A percentile compares a stretch with the other conserved stretches of the same genome.
phyloP scores from a whole-genome alignment of 1,139 yeast genomes.

The Lodderomyces margitis region DNA sequence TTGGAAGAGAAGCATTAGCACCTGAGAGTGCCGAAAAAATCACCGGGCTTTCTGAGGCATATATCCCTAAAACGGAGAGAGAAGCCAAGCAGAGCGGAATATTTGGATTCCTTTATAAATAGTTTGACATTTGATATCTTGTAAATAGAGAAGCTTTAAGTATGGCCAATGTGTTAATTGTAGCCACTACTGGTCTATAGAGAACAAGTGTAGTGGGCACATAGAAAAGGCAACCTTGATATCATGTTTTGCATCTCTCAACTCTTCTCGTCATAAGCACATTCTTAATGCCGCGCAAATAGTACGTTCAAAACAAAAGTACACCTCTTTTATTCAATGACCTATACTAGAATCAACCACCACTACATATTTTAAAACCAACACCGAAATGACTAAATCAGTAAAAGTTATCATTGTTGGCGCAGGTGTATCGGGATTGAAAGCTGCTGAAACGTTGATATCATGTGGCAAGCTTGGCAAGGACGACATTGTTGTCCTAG shows the following conservation, averaged over 20 bases:
- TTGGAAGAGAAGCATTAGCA: conserved; percentile 87
- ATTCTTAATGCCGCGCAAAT: too few relatives aligned
- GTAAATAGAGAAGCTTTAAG: conserved; percentile 1
- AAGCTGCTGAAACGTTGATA: conserved; percentile 65
- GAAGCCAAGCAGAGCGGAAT: conserved; percentile 56
- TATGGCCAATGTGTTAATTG: conserved; percentile 5
- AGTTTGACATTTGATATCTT: background rate
- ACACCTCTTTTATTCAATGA: too few relatives aligned
- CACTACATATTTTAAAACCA: too few relatives aligned
- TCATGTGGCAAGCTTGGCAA: conserved; percentile 28
- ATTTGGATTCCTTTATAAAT: conserved; percentile 53
- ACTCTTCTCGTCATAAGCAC: too few relatives aligned
- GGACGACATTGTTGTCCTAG: conserved; percentile 40
- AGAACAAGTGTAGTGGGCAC: too few relatives aligned
- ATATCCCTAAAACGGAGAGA: conserved; percentile 65
- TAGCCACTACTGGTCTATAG: too few relatives aligned
- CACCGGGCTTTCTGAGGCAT: conserved; percentile 71
- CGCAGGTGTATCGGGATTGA: conserved; percentile 80
- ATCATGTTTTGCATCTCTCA: too few relatives aligned
- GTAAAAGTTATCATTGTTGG: conserved; percentile 50
- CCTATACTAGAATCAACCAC: too few relatives aligned
- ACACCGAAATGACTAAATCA: conserved; percentile 4
- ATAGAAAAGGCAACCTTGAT: too few relatives aligned
- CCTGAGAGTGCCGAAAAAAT: conserved; percentile 78
- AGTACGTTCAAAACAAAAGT: too few relatives aligned